Base-by-base conservation (phyloP, 176 grass and related monocot species). In the Musa itinerans region DNA sequence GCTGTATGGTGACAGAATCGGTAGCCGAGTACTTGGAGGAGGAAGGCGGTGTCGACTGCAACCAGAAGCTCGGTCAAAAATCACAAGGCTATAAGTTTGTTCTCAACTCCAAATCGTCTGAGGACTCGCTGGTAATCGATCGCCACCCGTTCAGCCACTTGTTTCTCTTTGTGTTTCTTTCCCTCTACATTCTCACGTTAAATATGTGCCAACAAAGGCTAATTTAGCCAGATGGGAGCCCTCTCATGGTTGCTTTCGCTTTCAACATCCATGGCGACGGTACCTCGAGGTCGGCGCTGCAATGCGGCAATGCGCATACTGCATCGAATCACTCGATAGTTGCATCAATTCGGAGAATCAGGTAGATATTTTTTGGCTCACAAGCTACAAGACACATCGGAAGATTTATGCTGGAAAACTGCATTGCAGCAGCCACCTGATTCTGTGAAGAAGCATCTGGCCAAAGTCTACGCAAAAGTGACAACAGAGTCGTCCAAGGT, bases 191-290 rank as follows among this genome's bases (percentile, higher is more conserved):
- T 43, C 2, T 64, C 62, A 11, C n/a, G 10, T 23, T 8, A 9
- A 62, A 22, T 20, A 16, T 19, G 7, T 1, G 16, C 10, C 7
- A 1, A 49, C 19, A 49, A 51, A 98, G 77, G 86, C 86, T 51
- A 93, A 93, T 85, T 83, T 98, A 34, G 94, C 94, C 19, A 85
- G 84, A 82, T 98, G 94, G 94, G 94, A 98, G 69, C 94, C 88
- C 11, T 75, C 79, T 25, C 94, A 98, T 75, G 90, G 94, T 58
- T n/a, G 25, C 21, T 98, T 98, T 56, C 69, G 78, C 62, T 98
- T 91, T 80, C 81, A 82, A 66, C 86, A 98, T 81, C 94, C 94
- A 1, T 98, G 89, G 88, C 80, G 3, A 11, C 89, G 91, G 69
- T 98, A 98, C 86, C 3, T 78, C 69, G 89, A 82, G 75, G 51